Base-by-base conservation (phyloP, 1,284 basidiomycete species). In the Ganoderma resinaceum region DNA sequence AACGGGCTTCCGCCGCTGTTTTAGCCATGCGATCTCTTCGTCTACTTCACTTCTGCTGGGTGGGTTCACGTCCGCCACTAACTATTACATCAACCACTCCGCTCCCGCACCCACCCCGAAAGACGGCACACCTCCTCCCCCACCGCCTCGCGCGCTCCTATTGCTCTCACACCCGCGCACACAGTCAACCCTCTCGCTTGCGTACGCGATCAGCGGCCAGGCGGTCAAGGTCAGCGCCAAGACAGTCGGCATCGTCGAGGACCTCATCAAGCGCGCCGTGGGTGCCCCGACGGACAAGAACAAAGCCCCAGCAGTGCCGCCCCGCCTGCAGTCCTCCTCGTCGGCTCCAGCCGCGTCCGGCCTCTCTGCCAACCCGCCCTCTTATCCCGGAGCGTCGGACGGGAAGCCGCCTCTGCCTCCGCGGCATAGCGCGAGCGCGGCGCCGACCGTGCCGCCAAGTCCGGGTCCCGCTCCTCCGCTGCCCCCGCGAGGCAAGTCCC, bases 161-260 rank as follows among this genome's bases (percentile, higher is more conserved):
- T 87, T 93, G 75, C 80, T 89, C 31, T 86, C 87, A 1, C 90
- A 90, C 1, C 85, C 89, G 59, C 81, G 79, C 29, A 89, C 91
- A 0, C 87, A 87, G 38, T 83, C 86, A 55, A 84, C 86, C 12
- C 84, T 95, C 2, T 78, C 86, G 2, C 83, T 82, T 7, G 86
- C 91, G 3, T 91, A 94, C 74, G 83, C 87, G 29, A 81, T 90
- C 66, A 91, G 85, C 69, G 89, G 89, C 0, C 83, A 89, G 73
- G 92, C 91, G 0, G 90, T 90, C 40, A 86, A 87, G 70, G 85
- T 92, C 65, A 91, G 89, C 66, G 78, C 86, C 26, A 87, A 87
- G 73, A 93, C 92, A 0, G 81, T 91, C n/a, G 81, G 80, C 2
- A 78, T 87, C 67, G 87, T 94, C 70, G 89, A 93, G 73, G 80